A percentile compares a stretch with the other conserved stretches of the same genome.
Evolutionary conservation across 129 eudicot species (phyloP).

Genomic region (Saussurea involucrata): DNA sequence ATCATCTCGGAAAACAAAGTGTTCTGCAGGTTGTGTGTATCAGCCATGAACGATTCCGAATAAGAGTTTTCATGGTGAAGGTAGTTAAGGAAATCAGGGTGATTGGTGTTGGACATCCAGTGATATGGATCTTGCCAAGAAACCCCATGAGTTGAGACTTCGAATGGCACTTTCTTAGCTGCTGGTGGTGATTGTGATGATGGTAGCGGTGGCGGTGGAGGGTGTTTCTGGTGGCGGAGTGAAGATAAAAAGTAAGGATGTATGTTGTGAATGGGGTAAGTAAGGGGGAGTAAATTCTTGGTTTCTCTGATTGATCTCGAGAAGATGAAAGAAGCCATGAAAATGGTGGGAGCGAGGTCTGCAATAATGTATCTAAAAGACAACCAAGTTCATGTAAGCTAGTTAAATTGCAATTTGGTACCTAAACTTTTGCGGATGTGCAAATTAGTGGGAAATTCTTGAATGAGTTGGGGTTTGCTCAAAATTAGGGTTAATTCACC

Average conservation of each 20-base stretch:
- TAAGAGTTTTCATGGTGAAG: conserved; percentile 59
- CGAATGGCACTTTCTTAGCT: conserved; percentile 61
- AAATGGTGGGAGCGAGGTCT: background rate
- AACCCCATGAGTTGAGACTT: conserved; percentile 59
- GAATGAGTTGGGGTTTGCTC: no score
- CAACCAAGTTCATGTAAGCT: background rate
- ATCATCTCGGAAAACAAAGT: conserved; percentile 64
- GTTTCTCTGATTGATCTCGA: conserved; percentile 25
- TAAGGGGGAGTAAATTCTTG: conserved; percentile 1
- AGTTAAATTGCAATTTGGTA: background rate
- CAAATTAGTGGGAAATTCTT: background rate
- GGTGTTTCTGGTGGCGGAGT: conserved; percentile 26
- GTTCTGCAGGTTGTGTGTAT: conserved; percentile 45
- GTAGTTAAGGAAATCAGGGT: conserved; percentile 71
- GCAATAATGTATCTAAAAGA: no score
- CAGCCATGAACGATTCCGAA: conserved; percentile 72
- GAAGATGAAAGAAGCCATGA: conserved; percentile 27
- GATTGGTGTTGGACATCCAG: conserved; percentile 81
- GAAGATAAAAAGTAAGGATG: conserved; percentile 41
- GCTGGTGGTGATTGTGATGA: conserved; percentile 43
- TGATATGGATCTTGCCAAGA: conserved; percentile 76
- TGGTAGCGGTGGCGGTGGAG: conserved; percentile 14
- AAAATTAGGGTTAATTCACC: no score
- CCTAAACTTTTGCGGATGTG: background rate
- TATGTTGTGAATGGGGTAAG: conserved; percentile 14